Percentiles rank a stretch among this genome's conserved stretches.
Evolutionary conservation across 805 yeast species (phyloP).

Genomic region (Brettanomyces sp.): DNA sequence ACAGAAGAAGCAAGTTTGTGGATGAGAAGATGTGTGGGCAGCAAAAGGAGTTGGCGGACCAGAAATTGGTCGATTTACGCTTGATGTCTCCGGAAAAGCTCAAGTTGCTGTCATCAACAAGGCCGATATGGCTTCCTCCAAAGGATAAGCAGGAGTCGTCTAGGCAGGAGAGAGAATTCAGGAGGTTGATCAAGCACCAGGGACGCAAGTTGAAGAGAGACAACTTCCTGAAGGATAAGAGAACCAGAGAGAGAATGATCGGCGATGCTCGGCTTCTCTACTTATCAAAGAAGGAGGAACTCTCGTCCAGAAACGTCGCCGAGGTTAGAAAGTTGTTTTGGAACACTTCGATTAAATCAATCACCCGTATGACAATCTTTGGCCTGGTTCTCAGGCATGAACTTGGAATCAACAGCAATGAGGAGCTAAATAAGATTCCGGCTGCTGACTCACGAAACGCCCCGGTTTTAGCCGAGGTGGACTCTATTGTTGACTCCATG

Average conservation of each 20-base stretch:
- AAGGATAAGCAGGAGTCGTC: slow-evolving; percentile 42
- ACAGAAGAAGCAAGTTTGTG: slow-evolving; percentile 21
- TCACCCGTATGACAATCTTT: slow-evolving; percentile 13
- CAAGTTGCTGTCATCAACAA: slow-evolving; percentile 43
- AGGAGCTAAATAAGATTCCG: slow-evolving; percentile 7
- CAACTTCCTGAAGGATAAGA: slow-evolving; percentile 25
- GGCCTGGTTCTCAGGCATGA: slow-evolving; percentile 8
- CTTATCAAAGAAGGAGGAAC: slow-evolving; percentile 17
- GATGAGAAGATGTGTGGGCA: neutral
- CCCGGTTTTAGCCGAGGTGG: slow-evolving; percentile 1
- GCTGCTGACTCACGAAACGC: slow-evolving; percentile 3
- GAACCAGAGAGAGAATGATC: slow-evolving; percentile 21
- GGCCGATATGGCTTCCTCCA: slow-evolving; percentile 70
- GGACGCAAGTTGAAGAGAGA: slow-evolving; percentile 23
- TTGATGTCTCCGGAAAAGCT: slow-evolving; percentile 56
- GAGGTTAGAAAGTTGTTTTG: slow-evolving; percentile 25
- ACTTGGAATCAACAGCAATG: slow-evolving; percentile 1
- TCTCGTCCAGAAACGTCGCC: slow-evolving; percentile 22
- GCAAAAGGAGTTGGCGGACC: neutral
- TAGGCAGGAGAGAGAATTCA: slow-evolving; percentile 49
- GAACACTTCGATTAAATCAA: slow-evolving; percentile 21
- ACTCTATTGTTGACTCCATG: slow-evolving; percentile 11
- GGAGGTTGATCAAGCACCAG: slow-evolving; percentile 25
- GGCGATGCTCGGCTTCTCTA: slow-evolving; percentile 25
- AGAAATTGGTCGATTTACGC: slow-evolving; percentile 43